Base-by-base conservation (phyloP, 148 eudicot genomes). In the Suaeda aralocaspica region DNA sequence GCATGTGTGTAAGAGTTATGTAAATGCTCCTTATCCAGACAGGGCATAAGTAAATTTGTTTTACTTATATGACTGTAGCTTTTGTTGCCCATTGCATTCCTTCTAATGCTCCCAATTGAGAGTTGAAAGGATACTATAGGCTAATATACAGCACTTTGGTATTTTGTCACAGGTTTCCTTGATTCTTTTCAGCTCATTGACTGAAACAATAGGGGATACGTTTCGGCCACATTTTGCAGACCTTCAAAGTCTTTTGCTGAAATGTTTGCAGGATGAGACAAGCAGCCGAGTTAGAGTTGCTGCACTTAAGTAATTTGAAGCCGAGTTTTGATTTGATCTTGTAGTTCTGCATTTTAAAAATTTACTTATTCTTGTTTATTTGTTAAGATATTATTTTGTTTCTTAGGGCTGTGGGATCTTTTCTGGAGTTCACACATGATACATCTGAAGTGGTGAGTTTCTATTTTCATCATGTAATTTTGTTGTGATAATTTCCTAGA, bases 361-460 rank as follows among this genome's bases (percentile, higher is more conserved):
- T 30, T 49, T 15, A 46, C 48, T 49, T 46, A 11, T 36, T 36
- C 68, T 72, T 41, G 24, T 79, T 63, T 29, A 34, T 28, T 36
- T 36, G 4, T 36, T 36, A 3, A 42, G 44, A 72, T 55, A 60
- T 65, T 74, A 25, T 59, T 80, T 45, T 18, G 67, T 59, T 68
- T 74, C 42, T 16, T 86, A 93, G 98, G 95, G 96, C 98, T 69
- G 89, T 93, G 70, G 98, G 98, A 39, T 88, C 98, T 68, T 93
- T 93, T 81, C 83, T 93, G 39, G 98, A 93, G 86, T 90, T 87
- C 85, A 87, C 96, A 72, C 86, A 81, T 67, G 98, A 90, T 81
- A 89, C 81, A 81, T 64, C 75, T 65, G 96, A 93, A 82, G 92
- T 93, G 87, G 98, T 93, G 75, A 82, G 92, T 71, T 34, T 51